phyloP scores from a whole-genome alignment of 768 basidiomycete species.

The Termitomyces sp. region DNA sequence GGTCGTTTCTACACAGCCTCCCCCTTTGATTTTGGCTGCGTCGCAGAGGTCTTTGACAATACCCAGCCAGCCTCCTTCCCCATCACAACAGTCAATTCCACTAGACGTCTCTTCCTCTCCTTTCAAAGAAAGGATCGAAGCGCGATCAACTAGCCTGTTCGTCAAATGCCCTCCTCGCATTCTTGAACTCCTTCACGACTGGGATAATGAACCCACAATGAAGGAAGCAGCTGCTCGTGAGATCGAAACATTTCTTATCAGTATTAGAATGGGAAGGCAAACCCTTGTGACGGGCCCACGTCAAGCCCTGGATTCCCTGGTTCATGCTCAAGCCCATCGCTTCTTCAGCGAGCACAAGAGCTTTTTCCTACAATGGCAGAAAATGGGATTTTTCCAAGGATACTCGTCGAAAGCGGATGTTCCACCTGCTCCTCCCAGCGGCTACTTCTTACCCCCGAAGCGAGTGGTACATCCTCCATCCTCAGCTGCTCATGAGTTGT shows the following conservation, averaged over 20 bases:
- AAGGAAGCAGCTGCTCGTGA: slow-evolving; percentile 2
- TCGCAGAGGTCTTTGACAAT: neutral
- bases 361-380: slow-evolving; percentile 6
- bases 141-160: neutral
- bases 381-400: slow-evolving; percentile 6
- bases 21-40: neutral
- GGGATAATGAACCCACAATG: neutral
- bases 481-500: neutral
- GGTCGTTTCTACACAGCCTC: neutral
- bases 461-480: neutral
- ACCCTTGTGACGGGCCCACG: neutral
- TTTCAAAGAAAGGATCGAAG: neutral
- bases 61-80: neutral
- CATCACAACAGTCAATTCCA: neutral
- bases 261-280: slow-evolving; percentile 5
- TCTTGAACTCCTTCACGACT: neutral
- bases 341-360: neutral
- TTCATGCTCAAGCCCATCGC: slow-evolving; percentile 1
- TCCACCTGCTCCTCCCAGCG: neutral
- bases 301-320: neutral
- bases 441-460: slow-evolving; percentile 5
- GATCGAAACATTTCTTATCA: slow-evolving; percentile 1
- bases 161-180: slow-evolving; percentile 7
- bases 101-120: neutral
- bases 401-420: neutral